Conservation (phyloP, 257 asterid species). For the Solanum chiquidenum region DNA sequence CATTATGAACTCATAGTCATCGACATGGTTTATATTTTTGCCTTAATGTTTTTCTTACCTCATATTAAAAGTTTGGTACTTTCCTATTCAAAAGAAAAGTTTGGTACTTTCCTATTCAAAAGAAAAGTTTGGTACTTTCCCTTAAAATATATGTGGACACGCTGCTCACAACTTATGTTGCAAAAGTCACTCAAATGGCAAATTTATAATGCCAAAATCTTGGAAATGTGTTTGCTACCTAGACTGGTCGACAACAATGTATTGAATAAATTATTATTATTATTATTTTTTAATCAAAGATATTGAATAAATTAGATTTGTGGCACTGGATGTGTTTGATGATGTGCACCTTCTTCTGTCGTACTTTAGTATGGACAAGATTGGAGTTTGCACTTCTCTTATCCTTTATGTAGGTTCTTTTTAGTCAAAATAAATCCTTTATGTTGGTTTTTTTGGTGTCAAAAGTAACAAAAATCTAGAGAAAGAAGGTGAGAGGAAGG, state of each 20-base stretch:
- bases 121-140: neutral
- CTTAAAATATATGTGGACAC: neutral
- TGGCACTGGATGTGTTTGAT: neutral
- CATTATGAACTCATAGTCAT: neutral
- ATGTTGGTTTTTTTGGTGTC: neutral
- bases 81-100: neutral
- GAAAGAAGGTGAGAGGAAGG: neutral
- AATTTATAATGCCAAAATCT: neutral
- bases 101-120: neutral
- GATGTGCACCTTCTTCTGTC: neutral
- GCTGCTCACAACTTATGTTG: neutral
- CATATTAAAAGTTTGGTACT: neutral
- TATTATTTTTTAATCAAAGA: no score
- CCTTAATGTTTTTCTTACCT: neutral
- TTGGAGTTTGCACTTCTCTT: neutral
- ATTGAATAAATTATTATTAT: neutral
- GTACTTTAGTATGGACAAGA: neutral
- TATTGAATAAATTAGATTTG: neutral
- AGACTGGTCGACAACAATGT: neutral
- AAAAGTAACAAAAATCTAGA: neutral
- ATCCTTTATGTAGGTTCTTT: neutral
- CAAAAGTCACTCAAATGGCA: neutral
- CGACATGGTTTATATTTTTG: neutral
- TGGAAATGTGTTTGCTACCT: neutral
- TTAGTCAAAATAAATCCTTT: neutral